Percentiles rank a stretch among this genome's conserved stretches.
These are phyloP conservation scores for Peniophora sp. DNA, from an alignment of 1,284 basidiomycete species.

Conservation along the genomic window DNA sequence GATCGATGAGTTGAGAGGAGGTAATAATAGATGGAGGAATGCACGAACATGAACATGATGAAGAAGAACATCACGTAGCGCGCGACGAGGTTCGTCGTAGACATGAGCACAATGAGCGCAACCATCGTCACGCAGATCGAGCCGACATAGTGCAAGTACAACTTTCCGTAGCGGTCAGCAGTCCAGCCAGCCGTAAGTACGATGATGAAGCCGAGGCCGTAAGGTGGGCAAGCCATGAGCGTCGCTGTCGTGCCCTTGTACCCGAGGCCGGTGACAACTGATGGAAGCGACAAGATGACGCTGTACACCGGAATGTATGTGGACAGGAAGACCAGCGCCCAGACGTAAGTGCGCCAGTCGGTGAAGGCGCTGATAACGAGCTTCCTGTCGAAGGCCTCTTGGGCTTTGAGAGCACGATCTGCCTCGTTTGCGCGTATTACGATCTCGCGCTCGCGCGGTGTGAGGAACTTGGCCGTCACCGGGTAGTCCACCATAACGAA, in stretches of 20 bases:
- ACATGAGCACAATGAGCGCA: constrained; percentile 7
- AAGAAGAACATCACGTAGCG: constrained; percentile 26
- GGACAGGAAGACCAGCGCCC: constrained; percentile 8
- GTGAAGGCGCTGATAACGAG: constrained; percentile 7
- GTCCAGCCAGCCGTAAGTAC: constrained; percentile 4
- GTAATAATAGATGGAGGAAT: neutral
- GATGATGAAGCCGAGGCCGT: constrained; percentile 6
- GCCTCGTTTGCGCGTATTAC: constrained; percentile 7
- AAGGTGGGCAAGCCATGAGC: constrained; percentile 11
- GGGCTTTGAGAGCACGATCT: constrained; percentile 7
- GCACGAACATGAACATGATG: constrained; percentile 23
- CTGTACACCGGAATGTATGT: constrained; percentile 24
- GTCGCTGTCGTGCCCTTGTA: constrained; percentile 8
- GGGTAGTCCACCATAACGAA: constrained; percentile 24
- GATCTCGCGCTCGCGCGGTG: constrained; percentile 17
- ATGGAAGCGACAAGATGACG: constrained; percentile 8
- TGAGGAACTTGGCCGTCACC: constrained; percentile 22
- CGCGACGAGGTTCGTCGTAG: constrained; percentile 16
- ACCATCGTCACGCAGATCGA: constrained; percentile 2
- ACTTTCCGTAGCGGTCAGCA: constrained; percentile 1
- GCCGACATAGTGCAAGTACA: neutral
- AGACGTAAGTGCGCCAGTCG: constrained; percentile 8
- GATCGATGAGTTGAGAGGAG: neutral
- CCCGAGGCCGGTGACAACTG: constrained; percentile 8
- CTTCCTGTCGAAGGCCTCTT: neutral